These are phyloP conservation scores for Ceratocystis alfenasii DNA, from an alignment of 2,329 filamentous ascomycete species.

Conservation along the genomic window DNA sequence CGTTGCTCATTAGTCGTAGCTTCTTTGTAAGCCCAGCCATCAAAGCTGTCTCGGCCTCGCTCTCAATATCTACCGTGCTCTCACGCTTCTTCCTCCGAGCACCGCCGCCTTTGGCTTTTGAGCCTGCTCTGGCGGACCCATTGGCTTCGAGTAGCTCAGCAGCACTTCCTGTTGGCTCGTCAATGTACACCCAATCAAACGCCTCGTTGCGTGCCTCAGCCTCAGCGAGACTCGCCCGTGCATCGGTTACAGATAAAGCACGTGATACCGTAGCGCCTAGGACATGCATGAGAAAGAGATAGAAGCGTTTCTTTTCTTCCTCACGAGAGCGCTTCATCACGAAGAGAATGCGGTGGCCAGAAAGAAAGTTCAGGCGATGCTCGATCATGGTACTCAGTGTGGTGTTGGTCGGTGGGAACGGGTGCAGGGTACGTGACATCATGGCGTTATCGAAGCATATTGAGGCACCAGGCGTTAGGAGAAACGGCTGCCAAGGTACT, in stretches of 20 bases:
- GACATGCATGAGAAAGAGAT: conserved; percentile 68
- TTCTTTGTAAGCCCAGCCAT: conserved; percentile 32
- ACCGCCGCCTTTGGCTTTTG: background rate
- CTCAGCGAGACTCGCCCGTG: conserved; percentile 44
- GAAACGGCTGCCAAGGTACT: conserved; percentile 66
- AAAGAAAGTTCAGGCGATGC: conserved; percentile 50
- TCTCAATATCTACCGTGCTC: conserved; percentile 23
- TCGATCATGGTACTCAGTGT: conserved; percentile 46
- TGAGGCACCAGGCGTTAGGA: conserved; percentile 76
- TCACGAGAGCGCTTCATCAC: conserved; percentile 54
- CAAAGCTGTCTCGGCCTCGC: background rate
- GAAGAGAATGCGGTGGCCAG: conserved; percentile 55
- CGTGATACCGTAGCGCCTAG: conserved; percentile 61
- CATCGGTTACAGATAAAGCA: conserved; percentile 54
- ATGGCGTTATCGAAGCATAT: conserved; percentile 63
- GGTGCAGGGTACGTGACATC: conserved; percentile 56
- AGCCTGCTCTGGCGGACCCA: conserved; percentile 12
- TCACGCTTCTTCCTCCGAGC: conserved; percentile 24
- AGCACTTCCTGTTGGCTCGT: conserved; percentile 48
- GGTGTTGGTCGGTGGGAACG: conserved; percentile 48
- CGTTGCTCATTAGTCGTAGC: conserved; percentile 63
- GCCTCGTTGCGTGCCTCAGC: conserved; percentile 26
- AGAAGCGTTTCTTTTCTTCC: conserved; percentile 50
- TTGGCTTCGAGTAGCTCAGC: conserved; percentile 35
- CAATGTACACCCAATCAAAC: conserved; percentile 73